Evolutionary conservation across 768 basidiomycete species (phyloP).

Genomic region (Hortiboletus campestris): DNA sequence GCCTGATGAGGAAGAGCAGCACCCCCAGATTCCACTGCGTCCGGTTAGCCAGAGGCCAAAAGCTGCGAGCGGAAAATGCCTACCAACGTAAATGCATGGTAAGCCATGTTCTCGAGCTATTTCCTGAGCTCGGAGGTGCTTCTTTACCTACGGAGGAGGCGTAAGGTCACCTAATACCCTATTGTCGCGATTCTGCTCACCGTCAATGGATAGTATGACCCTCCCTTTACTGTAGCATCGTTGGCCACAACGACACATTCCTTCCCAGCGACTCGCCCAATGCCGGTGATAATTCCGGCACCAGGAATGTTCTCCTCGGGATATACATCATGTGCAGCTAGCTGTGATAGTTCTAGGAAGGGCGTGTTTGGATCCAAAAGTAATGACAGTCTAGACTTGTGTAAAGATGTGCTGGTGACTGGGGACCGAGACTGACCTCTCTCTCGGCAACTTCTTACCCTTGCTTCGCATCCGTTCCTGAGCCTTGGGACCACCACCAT

Average conservation of each 20-base stretch:
- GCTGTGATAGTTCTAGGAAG: slow-evolving; percentile 82
- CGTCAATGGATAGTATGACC: slow-evolving; percentile 87
- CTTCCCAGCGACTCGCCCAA: slow-evolving; percentile 71
- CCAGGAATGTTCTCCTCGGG: slow-evolving; percentile 72
- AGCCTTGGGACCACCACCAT: slow-evolving; percentile 75
- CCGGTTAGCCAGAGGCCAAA: slow-evolving; percentile 2
- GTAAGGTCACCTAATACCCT: not conserved
- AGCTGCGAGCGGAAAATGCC: slow-evolving; percentile 22
- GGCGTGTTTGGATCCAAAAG: slow-evolving; percentile 85
- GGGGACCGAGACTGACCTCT: slow-evolving; percentile 50
- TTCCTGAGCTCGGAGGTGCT: slow-evolving; percentile 92
- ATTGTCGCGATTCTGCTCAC: slow-evolving; percentile 35
- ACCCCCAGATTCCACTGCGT: slow-evolving; percentile 86
- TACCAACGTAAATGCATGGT: slow-evolving; percentile 91
- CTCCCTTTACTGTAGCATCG: slow-evolving; percentile 91
- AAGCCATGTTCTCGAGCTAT: slow-evolving; percentile 88
- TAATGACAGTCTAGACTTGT: slow-evolving; percentile 52
- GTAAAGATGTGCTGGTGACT: slow-evolving; percentile 1
- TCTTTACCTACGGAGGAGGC: slow-evolving; percentile 66
- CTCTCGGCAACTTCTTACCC: slow-evolving; percentile 81
- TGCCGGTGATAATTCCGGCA: slow-evolving; percentile 88
- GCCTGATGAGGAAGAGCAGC: slow-evolving; percentile 92
- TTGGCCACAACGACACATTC: slow-evolving; percentile 93
- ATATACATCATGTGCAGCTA: slow-evolving; percentile 89
- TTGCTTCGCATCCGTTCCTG: slow-evolving; percentile 70